Evolutionary conservation across 2,329 filamentous ascomycete species (phyloP).

Genomic region (Ceratocystis albifundus): DNA sequence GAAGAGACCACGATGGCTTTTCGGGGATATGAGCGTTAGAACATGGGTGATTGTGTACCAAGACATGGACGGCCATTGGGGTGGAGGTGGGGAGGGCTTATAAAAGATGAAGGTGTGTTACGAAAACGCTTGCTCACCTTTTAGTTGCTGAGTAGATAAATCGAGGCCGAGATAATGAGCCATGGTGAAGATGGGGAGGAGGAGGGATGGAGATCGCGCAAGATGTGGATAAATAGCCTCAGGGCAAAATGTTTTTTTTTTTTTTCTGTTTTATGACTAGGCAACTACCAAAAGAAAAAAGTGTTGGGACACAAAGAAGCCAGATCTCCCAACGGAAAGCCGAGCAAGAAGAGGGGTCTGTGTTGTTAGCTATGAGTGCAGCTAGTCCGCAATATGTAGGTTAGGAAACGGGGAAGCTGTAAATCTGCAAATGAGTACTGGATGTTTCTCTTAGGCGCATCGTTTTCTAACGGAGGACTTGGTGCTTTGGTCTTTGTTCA

Average conservation of each 20-base stretch:
- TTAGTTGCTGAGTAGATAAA: constrained; percentile 91
- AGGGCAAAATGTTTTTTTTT: background rate
- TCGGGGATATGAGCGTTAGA: constrained; percentile 1
- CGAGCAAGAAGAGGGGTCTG: background rate
- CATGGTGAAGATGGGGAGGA: constrained; percentile 2
- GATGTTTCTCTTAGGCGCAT: background rate
- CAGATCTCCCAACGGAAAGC: background rate
- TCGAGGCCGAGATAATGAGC: constrained; percentile 80
- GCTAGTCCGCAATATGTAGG: background rate
- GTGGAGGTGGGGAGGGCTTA: too few relatives aligned
- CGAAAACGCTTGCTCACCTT: constrained; percentile 44
- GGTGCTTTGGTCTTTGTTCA: background rate
- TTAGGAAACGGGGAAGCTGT: background rate
- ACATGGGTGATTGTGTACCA: background rate
- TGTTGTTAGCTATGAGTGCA: background rate
- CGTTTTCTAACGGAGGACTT: background rate
- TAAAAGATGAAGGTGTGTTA: background rate
- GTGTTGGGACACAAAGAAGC: background rate
- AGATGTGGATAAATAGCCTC: background rate
- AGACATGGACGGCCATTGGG: too few relatives aligned
- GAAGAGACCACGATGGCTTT: constrained; percentile 73
- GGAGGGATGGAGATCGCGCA: background rate
- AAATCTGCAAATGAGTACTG: background rate
- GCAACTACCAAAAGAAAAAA: background rate
- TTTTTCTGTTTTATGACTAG: background rate